Evolutionary conservation across 306 rosid species (phyloP), one percentile per base, ranked within the genome.

Genomic region (Cicer bijugum): DNA sequence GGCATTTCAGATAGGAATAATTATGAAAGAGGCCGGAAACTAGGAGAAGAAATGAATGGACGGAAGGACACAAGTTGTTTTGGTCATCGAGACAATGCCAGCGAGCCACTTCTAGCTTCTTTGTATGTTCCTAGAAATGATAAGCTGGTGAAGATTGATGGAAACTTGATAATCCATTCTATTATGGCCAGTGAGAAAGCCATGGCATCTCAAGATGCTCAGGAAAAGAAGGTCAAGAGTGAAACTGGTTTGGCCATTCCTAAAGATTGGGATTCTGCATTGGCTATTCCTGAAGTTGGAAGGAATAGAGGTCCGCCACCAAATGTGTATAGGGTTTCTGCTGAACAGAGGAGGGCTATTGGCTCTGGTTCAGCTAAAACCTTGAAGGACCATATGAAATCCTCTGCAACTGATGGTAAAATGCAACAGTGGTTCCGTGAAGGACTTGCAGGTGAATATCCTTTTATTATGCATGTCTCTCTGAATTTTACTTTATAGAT

Each of bases 401-500:
- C 96, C 71, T 74, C 86, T 19, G 77, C 88, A n/a, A 83, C 87
- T 75, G 92, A 95, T 87, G 97, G 99, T 67, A 88, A 81, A 79
- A 89, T 90, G 75, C 97, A 90, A 58, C 97, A 91, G 86, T 92
- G 97, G 99, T 95, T 95, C 82, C 93, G 86, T n/a, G 99, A 95
- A 86, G 99, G 97, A 7, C 82, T 90, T 81, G 97, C 96, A 82
- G 98, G 98, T 93, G 80, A 83, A 67, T 40, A 23, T 50, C 78
- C 33, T 2, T 46, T 17, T 63, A 33, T 38, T 40, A 8, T 40
- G 71, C 60, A 61, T 74, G 44, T 47, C 43, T 43, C 9, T 39
- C 19, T 67, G 8, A 40, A 12, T 80, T 46, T 59, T 44, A n/a
- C 16, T 56, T 1, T 70, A 9, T 55, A 63, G 58, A 53, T 39